Base-by-base conservation (phyloP, 495 filamentous ascomycete species). In the Corynascus novoguineensis region DNA sequence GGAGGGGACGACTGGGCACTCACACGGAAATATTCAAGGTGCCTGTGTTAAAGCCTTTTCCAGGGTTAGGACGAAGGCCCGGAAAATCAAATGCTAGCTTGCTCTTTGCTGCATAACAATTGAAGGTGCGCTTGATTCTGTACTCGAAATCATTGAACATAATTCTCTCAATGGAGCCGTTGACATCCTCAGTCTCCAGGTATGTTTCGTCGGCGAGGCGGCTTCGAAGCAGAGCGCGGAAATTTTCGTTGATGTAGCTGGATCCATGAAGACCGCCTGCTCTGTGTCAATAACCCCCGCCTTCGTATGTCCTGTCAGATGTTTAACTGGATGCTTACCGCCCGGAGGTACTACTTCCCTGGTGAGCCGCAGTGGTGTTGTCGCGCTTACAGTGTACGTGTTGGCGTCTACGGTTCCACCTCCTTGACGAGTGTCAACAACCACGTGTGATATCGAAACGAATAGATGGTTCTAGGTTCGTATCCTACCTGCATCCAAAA, bases 331-430 rank as follows among this genome's bases (percentile, higher is more conserved):
- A 51, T 45, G 25, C 35, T 29, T 50, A 60, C 29, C 35, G 29
- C 32, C 45, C 19, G 40, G 40, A 17, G 40, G 40, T 10, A 44
- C 40, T 12, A 61, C 28, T 50, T 54, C 55, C 51, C 40, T 10
- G 31, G 40, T 53, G 28, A 67, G 53, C n/a, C 62, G 62, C 50
- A 73, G 57, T 0, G 69, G 71, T 4, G 54, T 50, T 14, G 63
- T 37, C 22, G 64, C 49, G 32, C 60, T 66, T n/a, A 76, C 60
- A 5, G 60, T 64, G 38, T 74, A 75, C 0, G 71, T 73, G n/a
- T 68, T 71, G 10, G 71, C 64, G 51, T 78, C 73, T 19, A 75
- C 41, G 7, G 74, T 76, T 10, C 75, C 73, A 15, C 73, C 73
- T 22, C 75, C 74, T 59, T 61, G 63, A 50, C 71, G 66, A 48